Evolutionary conservation across 1,284 basidiomycete genomes (phyloP), one percentile per base, ranked within the genome.

Genomic region (Ceraceosorus guamensis): DNA sequence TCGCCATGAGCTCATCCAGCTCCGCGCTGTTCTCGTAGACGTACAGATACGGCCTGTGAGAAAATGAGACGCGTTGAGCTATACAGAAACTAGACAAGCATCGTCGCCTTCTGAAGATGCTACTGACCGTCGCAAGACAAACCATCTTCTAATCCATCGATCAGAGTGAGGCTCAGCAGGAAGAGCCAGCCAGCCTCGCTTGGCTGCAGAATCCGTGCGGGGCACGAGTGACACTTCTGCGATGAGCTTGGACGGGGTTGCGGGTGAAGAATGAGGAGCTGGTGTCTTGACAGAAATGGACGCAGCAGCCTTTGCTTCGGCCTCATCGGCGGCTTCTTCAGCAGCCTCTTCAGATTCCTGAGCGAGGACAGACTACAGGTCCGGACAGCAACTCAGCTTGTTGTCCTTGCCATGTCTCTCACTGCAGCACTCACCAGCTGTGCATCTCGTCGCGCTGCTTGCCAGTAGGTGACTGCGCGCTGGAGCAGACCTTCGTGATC

Each of bases 21-120:
- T 95, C 89, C 62, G 85, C 84, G 6, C 85, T 86, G 62, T 85
- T 84, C 33, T 83, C 81, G 78, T 92, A 95, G 56, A 96, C 81
- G 70, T 91, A 85, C 4, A 97, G 81, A 77, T 93, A 92, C 0
- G 93, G 93, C 70, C 90, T 89, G 39, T 39, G 6, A 6, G 7
- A 24, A 24, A 1, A 24, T 24, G 24, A 47, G 33, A 43, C 46
- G 46, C 47, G 24, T 24, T 24, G 24, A 24, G 24, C 24, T 24
- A 24, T 24, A 24, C 24, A 24, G 24, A 24, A 24, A 24, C 24
- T 1, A 24, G 24, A 24, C 24, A 24, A 11, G 39, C 39, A 41
- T 41, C 39, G 39, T 41, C 39, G 16, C 11, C 1, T 3, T 41
- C 39, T 41, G 2, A 11, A 11, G 39, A 16, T 16, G 10, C 11